Base-by-base conservation (phyloP, 306 rosid genomes). In the Sindora glabra region DNA sequence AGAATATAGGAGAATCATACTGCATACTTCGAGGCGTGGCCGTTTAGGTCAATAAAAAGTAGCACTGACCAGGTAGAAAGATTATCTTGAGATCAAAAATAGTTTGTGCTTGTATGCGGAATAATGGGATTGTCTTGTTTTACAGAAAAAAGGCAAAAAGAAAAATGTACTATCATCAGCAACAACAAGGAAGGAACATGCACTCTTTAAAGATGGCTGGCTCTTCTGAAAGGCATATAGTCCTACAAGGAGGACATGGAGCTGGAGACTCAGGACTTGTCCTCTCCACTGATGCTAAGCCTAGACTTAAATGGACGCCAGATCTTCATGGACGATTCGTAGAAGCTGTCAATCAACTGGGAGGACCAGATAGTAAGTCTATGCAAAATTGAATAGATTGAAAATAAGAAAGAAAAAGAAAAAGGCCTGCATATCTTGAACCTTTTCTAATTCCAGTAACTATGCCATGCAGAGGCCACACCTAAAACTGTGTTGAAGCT, bases 271-370 rank as follows among this genome's bases (percentile, higher is more conserved):
- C 89, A 10, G 89, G 95, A 10, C 86, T 86, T 38, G 92, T 86
- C 59, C 95, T 90, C 40, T 86, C 95, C 23, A 90, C 94, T 8
- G 95, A 90, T 57, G 94, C 97, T 44, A 90, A 90, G 68, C 97
- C 97, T 2, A 75, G 97, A 62, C 79, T 90, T 5, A 90, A 90
- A 74, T 90, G 97, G 97, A 86, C 97, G 2, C 79, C 81, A 0
- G 97, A 90, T 68, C 92, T 90, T 50, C 97, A 90, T 7, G 81
- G 84, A 51, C 81, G 94, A 13, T 90, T 90, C 60, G 77, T 86
- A 2, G 94, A 90, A 58, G 97, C 97, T 12, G 94, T 90, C 10
- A 84, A 80, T 48, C 88, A 86, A 65, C 83, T 86, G 19, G 97
- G 97, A 33, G 97, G 97, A 48, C 79, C 90, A 38, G 95, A 86